Evolutionary conservation across 2,329 filamentous ascomycete genomes (phyloP).

Genomic region (Talaromyces atroroseus): DNA sequence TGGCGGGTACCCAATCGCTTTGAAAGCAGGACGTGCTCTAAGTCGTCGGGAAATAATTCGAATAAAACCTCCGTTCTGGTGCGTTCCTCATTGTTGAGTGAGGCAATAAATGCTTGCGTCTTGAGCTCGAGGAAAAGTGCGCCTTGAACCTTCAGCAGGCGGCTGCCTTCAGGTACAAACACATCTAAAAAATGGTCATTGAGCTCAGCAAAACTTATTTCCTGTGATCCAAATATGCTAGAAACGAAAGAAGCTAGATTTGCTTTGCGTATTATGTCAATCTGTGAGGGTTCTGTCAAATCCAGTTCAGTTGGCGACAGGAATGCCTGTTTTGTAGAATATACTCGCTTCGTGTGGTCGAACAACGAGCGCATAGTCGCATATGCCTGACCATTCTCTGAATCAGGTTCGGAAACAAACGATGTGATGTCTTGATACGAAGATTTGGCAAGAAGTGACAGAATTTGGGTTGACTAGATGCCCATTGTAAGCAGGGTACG

Average conservation of each 20-base stretch:
- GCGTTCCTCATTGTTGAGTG: constrained; percentile 53
- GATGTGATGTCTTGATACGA: constrained; percentile 53
- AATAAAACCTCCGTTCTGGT: constrained; percentile 53
- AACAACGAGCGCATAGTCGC: constrained; percentile 57
- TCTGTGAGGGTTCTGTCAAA: constrained; percentile 47
- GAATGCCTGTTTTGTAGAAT: constrained; percentile 53
- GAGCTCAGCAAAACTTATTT: constrained; percentile 59
- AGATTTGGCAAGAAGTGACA: constrained; percentile 53
- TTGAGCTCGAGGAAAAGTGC: constrained; percentile 60
- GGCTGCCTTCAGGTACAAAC: constrained; percentile 56
- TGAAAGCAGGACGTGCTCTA: constrained; percentile 50
- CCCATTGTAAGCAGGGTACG: neutral
- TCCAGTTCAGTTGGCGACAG: constrained; percentile 50
- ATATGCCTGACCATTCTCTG: constrained; percentile 57
- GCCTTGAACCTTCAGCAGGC: constrained; percentile 56
- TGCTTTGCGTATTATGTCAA: constrained; percentile 57
- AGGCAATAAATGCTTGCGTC: constrained; percentile 62
- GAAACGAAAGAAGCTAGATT: constrained; percentile 62
- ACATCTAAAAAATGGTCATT: constrained; percentile 60
- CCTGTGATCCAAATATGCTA: constrained; percentile 58
- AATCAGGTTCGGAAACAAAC: constrained; percentile 52
- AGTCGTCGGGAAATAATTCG: constrained; percentile 54
- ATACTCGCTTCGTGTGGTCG: constrained; percentile 59
- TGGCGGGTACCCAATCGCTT: constrained; percentile 51
- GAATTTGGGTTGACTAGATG: constrained; percentile 52